Evolutionary conservation across 306 rosid species (phyloP), one percentile per base, ranked within the genome.

Genomic region (Castanea crenata): DNA sequence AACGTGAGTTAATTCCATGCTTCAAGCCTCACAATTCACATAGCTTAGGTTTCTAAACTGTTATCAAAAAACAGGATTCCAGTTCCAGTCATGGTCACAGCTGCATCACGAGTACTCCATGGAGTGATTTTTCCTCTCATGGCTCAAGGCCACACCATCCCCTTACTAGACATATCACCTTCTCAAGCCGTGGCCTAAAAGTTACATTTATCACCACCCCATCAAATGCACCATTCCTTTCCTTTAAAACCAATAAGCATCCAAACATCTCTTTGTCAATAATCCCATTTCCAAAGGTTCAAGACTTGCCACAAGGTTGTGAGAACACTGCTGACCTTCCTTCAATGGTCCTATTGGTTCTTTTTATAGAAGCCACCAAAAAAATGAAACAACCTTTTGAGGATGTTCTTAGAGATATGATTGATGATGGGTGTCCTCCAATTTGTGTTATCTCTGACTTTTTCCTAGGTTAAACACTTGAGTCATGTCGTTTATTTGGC

Each of bases 101-200:
- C 54, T 10, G 13, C 13, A 49, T 49, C 54, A 49, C 54, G 15
- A 49, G 54, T 49, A 49, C 74, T 76, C 38, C 86, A 78, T 56
- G 74, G 38, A 1, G 74, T 79, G 6, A 59, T 83, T 10, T 83
- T 83, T 68, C 86, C 83, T 3, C 75, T 46, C 80, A 74, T 78
- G 83, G 80, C 83, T 21, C 77, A 78, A 59, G 83, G 86, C 57
- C 86, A 78, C 34, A 69, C 83, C 20, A 62, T 83, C 20, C 86
- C 86, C 59, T 62, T 78, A 34, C 68, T 83, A 23, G 76, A 83
- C 76, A 68, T 83, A 38, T 25, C 78, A 15, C 56, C 19, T 59
- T 79, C 1, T 13, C 84, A 13, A 27, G n/a, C 35, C 52, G 54
- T 21, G 69, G 63, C 67, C 69, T 80, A 57, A 77, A 72, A 21